Percentiles rank a stretch among this genome's conserved stretches.
These are phyloP conservation scores for Musa schizocarpa DNA, from an alignment of 176 grass and related monocot species.

Conservation along the genomic window DNA sequence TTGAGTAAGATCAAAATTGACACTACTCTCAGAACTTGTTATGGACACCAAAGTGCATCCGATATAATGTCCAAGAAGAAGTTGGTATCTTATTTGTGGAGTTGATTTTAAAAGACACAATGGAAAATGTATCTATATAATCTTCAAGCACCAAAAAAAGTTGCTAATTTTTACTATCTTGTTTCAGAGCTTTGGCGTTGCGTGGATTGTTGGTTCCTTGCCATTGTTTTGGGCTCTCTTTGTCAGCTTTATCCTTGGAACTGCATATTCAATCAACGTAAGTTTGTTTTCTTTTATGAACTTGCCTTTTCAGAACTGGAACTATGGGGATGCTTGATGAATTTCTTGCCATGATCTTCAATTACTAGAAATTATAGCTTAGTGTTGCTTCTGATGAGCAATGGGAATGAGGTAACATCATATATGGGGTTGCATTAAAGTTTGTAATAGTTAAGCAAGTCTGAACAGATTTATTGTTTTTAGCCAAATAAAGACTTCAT, in stretches of 20 bases:
- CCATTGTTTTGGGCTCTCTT: conserved; percentile 55
- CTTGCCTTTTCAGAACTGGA: not conserved
- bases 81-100: too few relatives aligned
- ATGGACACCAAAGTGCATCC: too few relatives aligned
- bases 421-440: not conserved
- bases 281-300: conserved; percentile 11
- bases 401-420: not conserved
- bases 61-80: too few relatives aligned
- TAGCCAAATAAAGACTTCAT: not conserved
- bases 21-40: not conserved
- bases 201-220: conserved; percentile 59
- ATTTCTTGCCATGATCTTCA: not conserved
- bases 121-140: too few relatives aligned
- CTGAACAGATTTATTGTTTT: not conserved
- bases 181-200: conserved; percentile 84
- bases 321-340: not conserved
- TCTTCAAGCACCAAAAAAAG: too few relatives aligned
- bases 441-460: not conserved
- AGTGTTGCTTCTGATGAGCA: not conserved
- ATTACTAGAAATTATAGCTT: not conserved
- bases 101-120: too few relatives aligned
- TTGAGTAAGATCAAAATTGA: not conserved
- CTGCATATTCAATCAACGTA: conserved; percentile 94
- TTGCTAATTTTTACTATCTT: conserved; percentile 20
- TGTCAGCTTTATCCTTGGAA: conserved; percentile 92